A percentile compares a stretch with the other conserved stretches of the same genome.
phyloP scores from a whole-genome alignment of 495 filamentous ascomycete species.

The Aspergillus steynii region DNA sequence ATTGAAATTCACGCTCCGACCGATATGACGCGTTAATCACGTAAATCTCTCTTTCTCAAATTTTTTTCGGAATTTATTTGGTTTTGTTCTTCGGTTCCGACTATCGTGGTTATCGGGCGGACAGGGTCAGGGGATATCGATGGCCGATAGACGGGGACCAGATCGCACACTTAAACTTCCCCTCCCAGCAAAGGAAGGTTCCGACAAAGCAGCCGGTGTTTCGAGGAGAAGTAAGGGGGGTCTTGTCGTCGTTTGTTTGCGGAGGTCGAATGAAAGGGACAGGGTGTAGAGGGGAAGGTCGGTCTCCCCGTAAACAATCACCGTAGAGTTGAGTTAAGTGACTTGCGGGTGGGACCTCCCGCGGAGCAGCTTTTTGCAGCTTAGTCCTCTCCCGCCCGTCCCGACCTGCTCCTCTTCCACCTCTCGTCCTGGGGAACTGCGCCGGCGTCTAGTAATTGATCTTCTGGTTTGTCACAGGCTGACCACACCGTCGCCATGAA shows the following conservation, averaged over 20 bases:
- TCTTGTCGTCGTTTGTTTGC: background rate
- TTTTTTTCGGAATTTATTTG: background rate
- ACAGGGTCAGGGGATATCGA: conserved; percentile 26
- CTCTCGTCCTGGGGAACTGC: conserved; percentile 6
- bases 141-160: conserved; percentile 5
- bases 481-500: conserved; percentile 65
- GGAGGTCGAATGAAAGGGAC: background rate
- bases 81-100: background rate
- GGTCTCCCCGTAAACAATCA: conserved; percentile 13
- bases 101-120: conserved; percentile 14
- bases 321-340: conserved; percentile 2
- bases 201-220: background rate
- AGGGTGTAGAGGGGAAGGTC: background rate
- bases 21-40: conserved; percentile 21
- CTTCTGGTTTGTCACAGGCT: background rate
- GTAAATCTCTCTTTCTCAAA: background rate
- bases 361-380: conserved; percentile 16
- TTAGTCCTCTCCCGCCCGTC: conserved; percentile 5
- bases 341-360: conserved; percentile 22
- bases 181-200: conserved; percentile 3
- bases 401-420: conserved; percentile 10
- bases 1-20: conserved; percentile 7
- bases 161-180: background rate
- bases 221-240: background rate
- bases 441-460: background rate